Percentiles rank a stretch among this genome's conserved stretches.
Evolutionary conservation across 2,329 filamentous ascomycete genomes (phyloP).

Genomic region (Metarhizium sp.): DNA sequence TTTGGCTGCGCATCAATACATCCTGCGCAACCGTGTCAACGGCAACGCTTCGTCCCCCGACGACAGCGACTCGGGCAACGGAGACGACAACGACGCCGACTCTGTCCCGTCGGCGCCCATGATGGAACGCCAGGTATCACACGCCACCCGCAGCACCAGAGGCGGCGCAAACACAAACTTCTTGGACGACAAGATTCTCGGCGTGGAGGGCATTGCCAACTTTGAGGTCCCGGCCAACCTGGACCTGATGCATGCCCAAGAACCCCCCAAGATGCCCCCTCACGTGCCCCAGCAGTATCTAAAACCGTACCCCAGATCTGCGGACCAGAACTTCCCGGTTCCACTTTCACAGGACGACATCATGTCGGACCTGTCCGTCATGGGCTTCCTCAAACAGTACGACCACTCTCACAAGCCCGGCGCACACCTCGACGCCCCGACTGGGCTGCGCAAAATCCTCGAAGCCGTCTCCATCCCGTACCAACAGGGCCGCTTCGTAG

Average conservation of each 20-base stretch:
- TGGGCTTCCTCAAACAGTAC: conserved; percentile 49
- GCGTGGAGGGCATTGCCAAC: conserved; percentile 50
- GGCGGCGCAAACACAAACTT: conserved; percentile 45
- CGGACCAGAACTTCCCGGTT: conserved; percentile 47
- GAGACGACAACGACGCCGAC: conserved; percentile 41
- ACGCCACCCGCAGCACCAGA: conserved; percentile 54
- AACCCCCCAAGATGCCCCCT: conserved; percentile 49
- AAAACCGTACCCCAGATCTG: conserved; percentile 44
- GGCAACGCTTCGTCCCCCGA: conserved; percentile 40
- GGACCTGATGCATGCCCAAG: conserved; percentile 43
- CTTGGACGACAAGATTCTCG: conserved; percentile 47
- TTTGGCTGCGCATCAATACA: conserved; percentile 51
- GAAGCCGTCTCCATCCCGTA: conserved; percentile 43
- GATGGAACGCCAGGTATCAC: conserved; percentile 57
- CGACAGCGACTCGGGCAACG: conserved; percentile 43
- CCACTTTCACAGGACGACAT: conserved; percentile 42
- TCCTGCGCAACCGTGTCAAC: conserved; percentile 47
- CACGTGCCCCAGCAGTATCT: conserved; percentile 48
- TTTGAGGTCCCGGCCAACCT: conserved; percentile 51
- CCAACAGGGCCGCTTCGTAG: conserved; percentile 36
- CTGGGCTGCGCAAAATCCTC: conserved; percentile 45
- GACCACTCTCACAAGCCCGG: conserved; percentile 43
- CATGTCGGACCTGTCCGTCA: conserved; percentile 45
- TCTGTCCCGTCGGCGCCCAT: conserved; percentile 37
- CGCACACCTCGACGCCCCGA: conserved; percentile 44